phyloP scores from a whole-genome alignment of 2,329 filamentous ascomycete genomes.

The Aureobasidium leucospermi region DNA sequence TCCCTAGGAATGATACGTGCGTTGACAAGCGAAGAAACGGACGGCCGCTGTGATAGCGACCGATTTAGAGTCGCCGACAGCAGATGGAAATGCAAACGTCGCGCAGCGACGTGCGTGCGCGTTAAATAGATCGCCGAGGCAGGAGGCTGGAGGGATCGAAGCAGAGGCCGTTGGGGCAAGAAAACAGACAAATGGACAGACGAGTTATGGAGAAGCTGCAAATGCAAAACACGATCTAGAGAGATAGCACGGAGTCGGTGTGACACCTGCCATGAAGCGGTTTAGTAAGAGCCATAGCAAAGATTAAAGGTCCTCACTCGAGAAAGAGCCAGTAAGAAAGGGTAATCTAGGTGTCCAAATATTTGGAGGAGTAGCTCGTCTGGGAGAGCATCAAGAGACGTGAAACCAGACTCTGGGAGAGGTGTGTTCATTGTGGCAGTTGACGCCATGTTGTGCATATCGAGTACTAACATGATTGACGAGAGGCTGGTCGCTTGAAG shows the following conservation, averaged over 20 bases:
- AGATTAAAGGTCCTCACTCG: slow-evolving; percentile 28
- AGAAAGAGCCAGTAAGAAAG: slow-evolving; percentile 38
- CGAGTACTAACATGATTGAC: neutral
- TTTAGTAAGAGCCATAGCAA: slow-evolving; percentile 12
- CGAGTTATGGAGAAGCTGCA: slow-evolving; percentile 51
- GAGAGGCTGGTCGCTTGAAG: too few species aligned
- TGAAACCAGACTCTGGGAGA: neutral
- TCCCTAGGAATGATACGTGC: slow-evolving; percentile 59
- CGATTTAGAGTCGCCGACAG: slow-evolving; percentile 59
- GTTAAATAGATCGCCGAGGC: slow-evolving; percentile 60
- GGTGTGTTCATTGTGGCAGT: neutral
- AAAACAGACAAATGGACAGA: slow-evolving; percentile 49
- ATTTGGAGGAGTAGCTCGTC: slow-evolving; percentile 40
- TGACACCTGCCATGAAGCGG: slow-evolving; percentile 42
- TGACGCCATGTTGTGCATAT: neutral
- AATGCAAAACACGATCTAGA: slow-evolving; percentile 58
- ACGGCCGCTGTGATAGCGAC: slow-evolving; percentile 53
- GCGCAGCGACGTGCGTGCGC: slow-evolving; percentile 57
- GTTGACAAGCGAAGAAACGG: slow-evolving; percentile 53
- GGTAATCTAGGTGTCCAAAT: slow-evolving; percentile 38
- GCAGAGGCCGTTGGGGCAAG: slow-evolving; percentile 50
- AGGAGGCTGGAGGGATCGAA: slow-evolving; percentile 56
- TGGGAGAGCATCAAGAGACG: slow-evolving; percentile 22
- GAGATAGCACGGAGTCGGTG: slow-evolving; percentile 56
- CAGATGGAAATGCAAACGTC: slow-evolving; percentile 55